phyloP scores from a whole-genome alignment of 164 flowering plant genomes.

The Chloranthus sessilifolius region DNA sequence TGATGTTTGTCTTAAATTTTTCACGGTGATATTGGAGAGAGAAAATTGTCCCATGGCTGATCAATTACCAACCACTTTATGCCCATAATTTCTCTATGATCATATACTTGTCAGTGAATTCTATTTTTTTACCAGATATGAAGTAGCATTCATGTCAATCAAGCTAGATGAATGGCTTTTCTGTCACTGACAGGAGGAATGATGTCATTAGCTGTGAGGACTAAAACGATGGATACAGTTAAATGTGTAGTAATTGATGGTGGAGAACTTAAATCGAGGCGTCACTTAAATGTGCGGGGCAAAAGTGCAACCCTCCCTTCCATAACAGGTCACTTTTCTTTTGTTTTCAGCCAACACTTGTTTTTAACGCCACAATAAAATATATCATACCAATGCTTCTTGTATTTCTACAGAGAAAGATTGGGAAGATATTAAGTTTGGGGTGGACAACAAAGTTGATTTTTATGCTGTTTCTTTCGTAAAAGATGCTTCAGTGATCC shows the following conservation, averaged over 20 bases:
- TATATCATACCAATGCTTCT: background rate
- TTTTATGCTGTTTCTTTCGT: conserved; percentile 99
- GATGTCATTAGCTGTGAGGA: conserved; percentile 88
- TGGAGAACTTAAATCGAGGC: conserved; percentile 93
- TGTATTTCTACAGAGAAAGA: conserved; percentile 66
- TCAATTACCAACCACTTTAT: no score
- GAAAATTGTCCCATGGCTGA: no score
- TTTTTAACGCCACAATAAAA: no score
- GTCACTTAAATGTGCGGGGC: conserved; percentile 96
- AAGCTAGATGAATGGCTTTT: no score
- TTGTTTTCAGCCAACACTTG: background rate
- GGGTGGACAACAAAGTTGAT: conserved; percentile 92
- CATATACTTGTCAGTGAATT: no score
- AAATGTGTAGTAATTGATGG: conserved; percentile 91
- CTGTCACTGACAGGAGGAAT: conserved; percentile 94
- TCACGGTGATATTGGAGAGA: no score
- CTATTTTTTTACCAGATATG: no score
- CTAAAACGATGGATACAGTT: conserved; percentile 75
- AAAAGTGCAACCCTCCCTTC: conserved; percentile 96
- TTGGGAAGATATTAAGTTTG: conserved; percentile 99
- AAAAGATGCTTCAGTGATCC: conserved; percentile 91
- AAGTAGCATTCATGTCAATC: no score
- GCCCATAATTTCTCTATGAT: no score
- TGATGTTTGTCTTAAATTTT: no score
- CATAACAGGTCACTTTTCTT: conserved; percentile 72